Base-by-base conservation (phyloP, 257 asterid genomes). In the Mitragyna speciosa region DNA sequence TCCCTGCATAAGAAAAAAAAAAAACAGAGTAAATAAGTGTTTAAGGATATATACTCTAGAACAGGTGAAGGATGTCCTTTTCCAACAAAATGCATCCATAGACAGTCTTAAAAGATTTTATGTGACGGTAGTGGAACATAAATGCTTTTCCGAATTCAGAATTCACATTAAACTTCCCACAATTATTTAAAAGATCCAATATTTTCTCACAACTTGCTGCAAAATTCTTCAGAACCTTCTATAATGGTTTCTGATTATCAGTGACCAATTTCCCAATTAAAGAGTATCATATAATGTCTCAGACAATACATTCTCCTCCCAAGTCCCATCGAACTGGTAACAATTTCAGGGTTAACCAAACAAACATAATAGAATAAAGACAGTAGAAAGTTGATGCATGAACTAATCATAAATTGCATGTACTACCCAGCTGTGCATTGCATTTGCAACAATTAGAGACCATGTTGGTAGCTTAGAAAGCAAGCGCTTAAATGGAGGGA, bases 381-480 rank as follows among this genome's bases (percentile, higher is more conserved):
- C 31, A 75, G 3, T 9, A 24, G n/a, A 56, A 36, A 75, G 26
- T 39, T 39, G 12, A 17, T 39, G 54, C 73, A 82, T 12, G 24
- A 43, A 24, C 51, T 20, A 68, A 19, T 1, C 7, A 51, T 59
- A 73, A 65, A 54, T 12, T 28, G 76, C 80, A 83, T 76, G 69
- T 39, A 77, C 82, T 94, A 95, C 99, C 99, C 99, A 95, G 90
- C 98, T 93, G 81, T 95, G 98, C 99, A 95, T 95, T 80, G 97
- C 91, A 88, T 95, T 95, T 84, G 99, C 98, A 77, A 92, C 87
- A 75, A 95, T 91, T 58, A 95, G 80, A 70, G 98, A 89, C 99
- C 99, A 95, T 56, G 99, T 95, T 65, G 99, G 99, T 66, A 86
- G 86, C 91, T 92, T 95, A 45, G 99, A 94, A 83, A 95, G 98